Conservation (phyloP, 2,329 filamentous ascomycete species). For the Ascochyta koolunga region DNA sequence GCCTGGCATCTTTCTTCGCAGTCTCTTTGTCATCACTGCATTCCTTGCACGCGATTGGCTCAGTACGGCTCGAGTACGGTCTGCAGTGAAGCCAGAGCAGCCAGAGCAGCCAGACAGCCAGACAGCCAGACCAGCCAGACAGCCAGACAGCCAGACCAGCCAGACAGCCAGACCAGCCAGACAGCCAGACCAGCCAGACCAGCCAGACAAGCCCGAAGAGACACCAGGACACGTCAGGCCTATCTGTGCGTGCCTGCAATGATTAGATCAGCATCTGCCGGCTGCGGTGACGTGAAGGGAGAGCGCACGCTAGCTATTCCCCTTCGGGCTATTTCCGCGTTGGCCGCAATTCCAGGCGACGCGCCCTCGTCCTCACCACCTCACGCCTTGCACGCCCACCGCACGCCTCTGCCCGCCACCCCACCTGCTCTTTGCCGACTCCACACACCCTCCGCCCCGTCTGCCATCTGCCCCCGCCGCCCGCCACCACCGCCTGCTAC, state of each 20-base stretch:
- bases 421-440: constrained; percentile 2
- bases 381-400: constrained; percentile 11
- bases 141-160: too few relatives aligned
- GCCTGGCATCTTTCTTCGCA: too few relatives aligned
- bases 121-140: background rate
- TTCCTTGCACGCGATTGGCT: too few relatives aligned
- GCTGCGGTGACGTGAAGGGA: constrained; percentile 11
- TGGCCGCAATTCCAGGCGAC: constrained; percentile 15
- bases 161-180: background rate
- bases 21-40: too few relatives aligned
- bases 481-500: background rate
- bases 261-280: constrained; percentile 4
- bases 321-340: constrained; percentile 4
- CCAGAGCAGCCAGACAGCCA: too few relatives aligned
- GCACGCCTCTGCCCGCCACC: background rate
- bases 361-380: constrained; percentile 15
- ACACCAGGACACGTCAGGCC: constrained; percentile 6
- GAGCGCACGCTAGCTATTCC: background rate
- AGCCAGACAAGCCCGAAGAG: background rate
- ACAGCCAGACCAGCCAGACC: background rate
- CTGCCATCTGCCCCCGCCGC: background rate
- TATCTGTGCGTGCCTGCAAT: background rate
- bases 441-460: background rate
- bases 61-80: background rate
- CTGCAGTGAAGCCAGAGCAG: too few relatives aligned